Conservation (phyloP, 2,329 filamentous ascomycete species). For the Endoconidiophora laricicola region DNA sequence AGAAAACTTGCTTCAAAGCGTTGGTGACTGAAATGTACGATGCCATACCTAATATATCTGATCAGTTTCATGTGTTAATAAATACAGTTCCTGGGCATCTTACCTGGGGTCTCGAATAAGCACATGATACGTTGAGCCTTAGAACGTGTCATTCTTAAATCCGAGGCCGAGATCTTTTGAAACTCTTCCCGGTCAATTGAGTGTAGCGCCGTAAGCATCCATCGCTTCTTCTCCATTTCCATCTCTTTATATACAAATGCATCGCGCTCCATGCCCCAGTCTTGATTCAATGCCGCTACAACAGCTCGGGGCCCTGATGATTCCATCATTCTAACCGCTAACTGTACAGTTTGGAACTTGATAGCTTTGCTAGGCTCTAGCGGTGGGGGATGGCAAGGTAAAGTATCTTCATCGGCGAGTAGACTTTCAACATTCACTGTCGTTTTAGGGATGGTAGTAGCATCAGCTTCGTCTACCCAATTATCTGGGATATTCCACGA, state of each 20-base stretch:
- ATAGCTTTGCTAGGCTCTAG: constrained; percentile 16
- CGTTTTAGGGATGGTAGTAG: background rate
- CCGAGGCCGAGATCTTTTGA: background rate
- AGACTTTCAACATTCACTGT: constrained; percentile 10
- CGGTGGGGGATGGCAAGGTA: constrained; percentile 14
- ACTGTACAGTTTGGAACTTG: constrained; percentile 26
- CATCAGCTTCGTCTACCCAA: constrained; percentile 20
- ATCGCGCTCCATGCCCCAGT: constrained; percentile 28
- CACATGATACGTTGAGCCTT: constrained; percentile 23
- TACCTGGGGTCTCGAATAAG: constrained; percentile 36
- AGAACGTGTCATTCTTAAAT: constrained; percentile 4
- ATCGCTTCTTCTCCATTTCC: constrained; percentile 39
- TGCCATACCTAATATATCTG: constrained; percentile 24
- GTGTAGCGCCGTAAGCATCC: constrained; percentile 43
- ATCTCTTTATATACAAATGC: constrained; percentile 32
- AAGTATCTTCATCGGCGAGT: constrained; percentile 4
- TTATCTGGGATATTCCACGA: constrained; percentile 21
- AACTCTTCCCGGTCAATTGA: constrained; percentile 20
- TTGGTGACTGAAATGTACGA: constrained; percentile 33
- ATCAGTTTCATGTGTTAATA: no score
- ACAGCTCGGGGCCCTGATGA: constrained; percentile 33
- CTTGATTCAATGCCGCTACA: constrained; percentile 37
- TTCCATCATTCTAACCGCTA: constrained; percentile 38
- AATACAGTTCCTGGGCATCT: background rate
- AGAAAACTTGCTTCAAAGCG: constrained; percentile 25